phyloP scores from a whole-genome alignment of 2,329 filamentous ascomycete species.

The Penicillium brasilianum region DNA sequence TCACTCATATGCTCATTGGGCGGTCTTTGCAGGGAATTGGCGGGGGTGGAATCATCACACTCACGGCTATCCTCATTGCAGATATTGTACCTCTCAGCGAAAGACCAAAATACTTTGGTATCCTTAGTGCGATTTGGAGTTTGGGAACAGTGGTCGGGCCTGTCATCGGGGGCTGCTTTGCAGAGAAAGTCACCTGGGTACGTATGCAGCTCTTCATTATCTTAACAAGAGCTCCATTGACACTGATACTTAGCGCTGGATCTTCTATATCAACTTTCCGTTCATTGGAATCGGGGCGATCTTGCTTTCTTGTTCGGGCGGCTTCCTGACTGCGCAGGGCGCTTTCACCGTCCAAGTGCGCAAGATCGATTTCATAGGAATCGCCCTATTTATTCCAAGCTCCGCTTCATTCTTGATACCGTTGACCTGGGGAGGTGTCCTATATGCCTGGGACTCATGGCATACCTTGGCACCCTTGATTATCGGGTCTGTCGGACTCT shows the following conservation, averaged over 20 bases:
- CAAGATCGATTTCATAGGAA: slow-evolving; percentile 8
- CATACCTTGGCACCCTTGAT: slow-evolving; percentile 27
- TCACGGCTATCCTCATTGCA: slow-evolving; percentile 53
- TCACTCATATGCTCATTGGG: slow-evolving; percentile 58
- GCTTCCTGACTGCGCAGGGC: neutral
- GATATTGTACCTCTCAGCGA: slow-evolving; percentile 53
- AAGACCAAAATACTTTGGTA: slow-evolving; percentile 33
- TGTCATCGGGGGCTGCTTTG: slow-evolving; percentile 42
- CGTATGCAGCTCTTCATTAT: neutral
- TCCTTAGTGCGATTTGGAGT: slow-evolving; percentile 28
- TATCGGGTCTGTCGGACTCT: slow-evolving; percentile 12
- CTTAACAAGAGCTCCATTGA: neutral
- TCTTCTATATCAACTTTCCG: slow-evolving; percentile 40
- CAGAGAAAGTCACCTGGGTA: slow-evolving; percentile 29
- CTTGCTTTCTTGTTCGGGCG: slow-evolving; percentile 16
- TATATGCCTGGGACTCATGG: slow-evolving; percentile 31
- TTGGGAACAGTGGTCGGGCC: slow-evolving; percentile 56
- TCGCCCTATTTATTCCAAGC: slow-evolving; percentile 28
- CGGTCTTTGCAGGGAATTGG: slow-evolving; percentile 62
- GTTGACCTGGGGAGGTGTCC: slow-evolving; percentile 31
- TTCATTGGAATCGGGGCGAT: slow-evolving; percentile 30
- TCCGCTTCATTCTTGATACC: slow-evolving; percentile 30
- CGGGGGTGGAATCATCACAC: slow-evolving; percentile 48
- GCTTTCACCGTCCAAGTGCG: slow-evolving; percentile 19
- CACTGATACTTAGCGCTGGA: slow-evolving; percentile 25